Percentiles rank a stretch among this genome's conserved stretches.
These are phyloP conservation scores for Blastomyces parvus DNA, from an alignment of 2,329 filamentous ascomycete species.

Conservation along the genomic window DNA sequence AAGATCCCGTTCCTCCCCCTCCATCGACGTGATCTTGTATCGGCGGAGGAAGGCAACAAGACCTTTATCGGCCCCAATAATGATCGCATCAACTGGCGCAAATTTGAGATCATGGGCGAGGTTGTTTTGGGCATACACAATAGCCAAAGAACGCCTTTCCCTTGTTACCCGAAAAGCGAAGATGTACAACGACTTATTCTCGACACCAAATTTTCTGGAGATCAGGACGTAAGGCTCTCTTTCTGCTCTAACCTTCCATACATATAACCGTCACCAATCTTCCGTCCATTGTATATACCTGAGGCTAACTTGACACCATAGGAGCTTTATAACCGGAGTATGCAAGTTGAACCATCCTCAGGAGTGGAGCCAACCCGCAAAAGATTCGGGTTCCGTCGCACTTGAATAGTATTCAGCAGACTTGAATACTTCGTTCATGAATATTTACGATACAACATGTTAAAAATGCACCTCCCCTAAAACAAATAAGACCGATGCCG, in stretches of 20 bases:
- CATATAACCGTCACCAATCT: conserved; percentile 8
- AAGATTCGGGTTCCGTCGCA: conserved; percentile 37
- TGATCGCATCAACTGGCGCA: conserved; percentile 89
- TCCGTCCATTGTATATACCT: not conserved
- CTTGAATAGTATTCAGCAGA: conserved; percentile 16
- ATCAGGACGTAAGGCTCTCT: conserved; percentile 65
- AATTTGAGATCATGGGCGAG: conserved; percentile 93
- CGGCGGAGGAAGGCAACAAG: conserved; percentile 82
- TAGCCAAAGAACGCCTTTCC: conserved; percentile 78
- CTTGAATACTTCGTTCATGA: not conserved
- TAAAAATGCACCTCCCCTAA: not conserved
- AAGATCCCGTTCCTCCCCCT: conserved; percentile 90
- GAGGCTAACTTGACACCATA: conserved; percentile 22
- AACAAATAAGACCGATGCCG: not conserved
- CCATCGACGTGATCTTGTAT: conserved; percentile 79
- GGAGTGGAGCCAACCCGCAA: conserved; percentile 30
- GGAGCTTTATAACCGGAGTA: conserved; percentile 52
- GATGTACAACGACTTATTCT: conserved; percentile 64
- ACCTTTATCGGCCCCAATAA: conserved; percentile 70
- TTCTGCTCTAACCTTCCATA: not conserved
- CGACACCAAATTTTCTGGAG: conserved; percentile 69
- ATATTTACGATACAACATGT: not conserved
- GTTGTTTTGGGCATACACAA: conserved; percentile 83
- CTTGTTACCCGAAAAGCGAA: conserved; percentile 49
- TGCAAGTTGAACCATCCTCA: conserved; percentile 43